Percentiles rank a stretch among this genome's conserved stretches.
phyloP scores from a whole-genome alignment of 108 stramenopile genomes.

The Fistulifera pelliculosa region DNA sequence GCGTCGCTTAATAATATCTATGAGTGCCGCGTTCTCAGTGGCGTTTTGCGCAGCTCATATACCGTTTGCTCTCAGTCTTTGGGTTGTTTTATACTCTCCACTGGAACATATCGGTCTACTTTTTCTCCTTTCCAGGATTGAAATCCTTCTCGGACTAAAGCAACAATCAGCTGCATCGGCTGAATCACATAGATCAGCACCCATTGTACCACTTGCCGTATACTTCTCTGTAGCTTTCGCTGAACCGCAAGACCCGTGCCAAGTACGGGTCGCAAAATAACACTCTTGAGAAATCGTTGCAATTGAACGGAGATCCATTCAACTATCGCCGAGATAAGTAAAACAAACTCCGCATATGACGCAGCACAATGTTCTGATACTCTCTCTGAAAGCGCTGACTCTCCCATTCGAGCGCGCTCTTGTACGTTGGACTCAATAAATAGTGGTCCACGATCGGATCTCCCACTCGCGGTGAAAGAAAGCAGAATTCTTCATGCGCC shows the following conservation, averaged over 20 bases:
- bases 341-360: neutral
- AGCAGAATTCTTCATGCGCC: conserved; percentile 46
- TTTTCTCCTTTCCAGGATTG: no score
- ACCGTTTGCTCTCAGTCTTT: neutral
- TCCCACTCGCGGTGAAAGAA: conserved; percentile 45
- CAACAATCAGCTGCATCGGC: neutral
- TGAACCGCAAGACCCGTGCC: neutral
- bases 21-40: no score
- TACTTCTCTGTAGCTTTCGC: neutral
- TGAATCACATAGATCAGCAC: neutral
- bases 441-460: conserved; percentile 78
- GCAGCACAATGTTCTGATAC: conserved; percentile 23
- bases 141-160: no score
- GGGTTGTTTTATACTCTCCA: no score
- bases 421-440: conserved; percentile 71
- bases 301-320: neutral
- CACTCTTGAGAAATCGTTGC: conserved; percentile 3
- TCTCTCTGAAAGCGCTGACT: conserved; percentile 53
- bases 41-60: neutral
- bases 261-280: neutral
- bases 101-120: no score
- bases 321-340: neutral
- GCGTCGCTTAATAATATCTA: neutral
- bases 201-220: neutral
- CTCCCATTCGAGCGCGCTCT: conserved; percentile 74